Evolutionary conservation across 495 filamentous ascomycete genomes (phyloP), one percentile per base, ranked within the genome.

Genomic region (Glonium stellatum): DNA sequence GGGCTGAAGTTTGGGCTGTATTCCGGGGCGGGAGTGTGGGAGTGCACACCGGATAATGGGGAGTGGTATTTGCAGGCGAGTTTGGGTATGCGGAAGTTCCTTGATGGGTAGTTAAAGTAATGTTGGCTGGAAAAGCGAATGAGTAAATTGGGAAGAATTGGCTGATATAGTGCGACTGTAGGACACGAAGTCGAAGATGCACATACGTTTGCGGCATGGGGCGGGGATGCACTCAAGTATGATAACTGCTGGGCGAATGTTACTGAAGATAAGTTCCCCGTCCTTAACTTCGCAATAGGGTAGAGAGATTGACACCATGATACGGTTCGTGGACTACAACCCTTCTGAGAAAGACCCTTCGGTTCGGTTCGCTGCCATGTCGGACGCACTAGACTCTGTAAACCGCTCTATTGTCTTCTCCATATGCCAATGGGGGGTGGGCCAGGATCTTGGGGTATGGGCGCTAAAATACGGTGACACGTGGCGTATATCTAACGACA

Each of bases 1-100:
- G 76, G 75, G 1, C 60, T 84, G 21, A 68, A 78, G 37, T 85
- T 84, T 63, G 82, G 82, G 0, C 73, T 82, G 0, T 83, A 84
- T 59, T 78, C 78, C 13, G 79, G 80, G 41, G 77, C 74, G 2
- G 82, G 80, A 12, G 70, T 68, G 13, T 66, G 69, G n/a, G 67
- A 70, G 50, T 74, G 70, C 49, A 31, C 27, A 6, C 27, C 27
- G 6, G 27, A 31, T 31, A 31, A 31, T 31, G 59, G 59, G 5
- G 36, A 25, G 2, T 25, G n/a, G 21, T 27, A 55, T 27, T 46
- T 61, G 42, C 39, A 41, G 6, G 58, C 49, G 11, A 48, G 37
- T 15, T 41, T 60, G 62, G 65, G 19, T 54, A 13, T 6, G 27
- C 27, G 27, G 27, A 31, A 31, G 6, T 31, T 31, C 6, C 27